A percentile compares a stretch with the other conserved stretches of the same genome.
Evolutionary conservation across 108 stramenopile species (phyloP).

Genomic region (Pseudonitzschia multiseries): DNA sequence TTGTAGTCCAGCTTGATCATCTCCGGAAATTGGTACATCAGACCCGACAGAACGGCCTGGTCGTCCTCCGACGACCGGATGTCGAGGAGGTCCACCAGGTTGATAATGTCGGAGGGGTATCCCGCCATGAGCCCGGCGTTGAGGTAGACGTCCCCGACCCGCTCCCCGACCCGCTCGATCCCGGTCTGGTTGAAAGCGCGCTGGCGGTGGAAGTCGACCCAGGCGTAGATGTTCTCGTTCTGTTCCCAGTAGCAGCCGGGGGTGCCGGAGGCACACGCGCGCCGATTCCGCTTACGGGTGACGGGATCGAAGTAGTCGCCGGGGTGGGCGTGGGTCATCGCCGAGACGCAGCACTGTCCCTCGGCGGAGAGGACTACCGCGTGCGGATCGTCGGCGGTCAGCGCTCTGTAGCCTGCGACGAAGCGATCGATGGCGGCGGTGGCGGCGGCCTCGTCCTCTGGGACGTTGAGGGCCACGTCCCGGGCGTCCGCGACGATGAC

Average conservation of each 20-base stretch:
- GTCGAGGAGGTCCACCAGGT: slow-evolving; percentile 12
- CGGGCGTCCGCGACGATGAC: slow-evolving; percentile 7
- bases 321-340: slow-evolving; percentile 21
- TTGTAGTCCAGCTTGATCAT: slow-evolving; percentile 21
- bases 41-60: slow-evolving; percentile 22
- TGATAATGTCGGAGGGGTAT: slow-evolving; percentile 17
- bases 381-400: slow-evolving; percentile 1
- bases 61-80: slow-evolving; percentile 21
- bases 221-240: slow-evolving; percentile 12
- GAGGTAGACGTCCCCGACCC: background rate
- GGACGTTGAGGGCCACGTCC: slow-evolving; percentile 11
- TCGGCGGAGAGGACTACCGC: slow-evolving; percentile 24
- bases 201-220: background rate
- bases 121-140: slow-evolving; percentile 22
- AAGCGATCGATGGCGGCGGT: slow-evolving; percentile 2
- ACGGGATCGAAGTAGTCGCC: slow-evolving; percentile 16
- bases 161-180: background rate
- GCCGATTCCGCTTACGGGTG: background rate
- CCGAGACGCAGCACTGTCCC: slow-evolving; percentile 22
- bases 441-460: background rate
- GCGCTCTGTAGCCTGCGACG: background rate
- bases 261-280: slow-evolving; percentile 12
- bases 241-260: slow-evolving; percentile 6
- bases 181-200: slow-evolving; percentile 16
- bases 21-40: slow-evolving; percentile 17